A percentile compares a stretch with the other conserved stretches of the same genome.
Evolutionary conservation across 2,329 filamentous ascomycete species (phyloP).

Genomic region (Tricladium varicosporioides): DNA sequence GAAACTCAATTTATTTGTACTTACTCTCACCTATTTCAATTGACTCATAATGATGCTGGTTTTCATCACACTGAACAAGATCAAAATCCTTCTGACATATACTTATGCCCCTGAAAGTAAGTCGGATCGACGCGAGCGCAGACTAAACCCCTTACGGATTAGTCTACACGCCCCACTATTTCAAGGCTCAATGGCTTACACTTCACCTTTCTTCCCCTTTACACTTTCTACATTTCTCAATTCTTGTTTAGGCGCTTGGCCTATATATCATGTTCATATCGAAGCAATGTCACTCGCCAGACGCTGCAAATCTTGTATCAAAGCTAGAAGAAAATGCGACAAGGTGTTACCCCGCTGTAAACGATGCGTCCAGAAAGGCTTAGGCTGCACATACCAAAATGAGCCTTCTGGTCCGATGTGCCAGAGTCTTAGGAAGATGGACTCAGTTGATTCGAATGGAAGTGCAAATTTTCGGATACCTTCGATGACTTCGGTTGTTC

Average conservation of each 20-base stretch:
- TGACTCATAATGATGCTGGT: no score
- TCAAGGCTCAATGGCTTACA: background rate
- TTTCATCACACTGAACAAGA: no score
- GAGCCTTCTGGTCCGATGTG: background rate
- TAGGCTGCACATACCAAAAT: constrained; percentile 1
- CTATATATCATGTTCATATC: background rate
- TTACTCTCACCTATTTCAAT: no score
- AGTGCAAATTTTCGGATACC: no score
- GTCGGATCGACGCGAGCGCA: background rate
- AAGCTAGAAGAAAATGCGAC: constrained; percentile 8
- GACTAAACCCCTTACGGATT: background rate
- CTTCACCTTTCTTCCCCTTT: background rate
- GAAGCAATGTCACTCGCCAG: background rate
- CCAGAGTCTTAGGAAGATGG: no score
- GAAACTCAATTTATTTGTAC: no score
- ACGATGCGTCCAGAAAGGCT: background rate
- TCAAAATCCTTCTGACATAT: no score
- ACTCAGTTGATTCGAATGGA: no score
- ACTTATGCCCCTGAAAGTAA: no score
- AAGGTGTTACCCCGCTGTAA: constrained; percentile 3
- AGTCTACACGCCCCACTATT: background rate
- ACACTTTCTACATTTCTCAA: background rate
- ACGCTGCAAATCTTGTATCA: constrained; percentile 5
- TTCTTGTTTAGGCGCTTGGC: background rate
- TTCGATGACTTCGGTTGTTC: no score